Evolutionary conservation across 75 land plant genomes (phyloP), one percentile per base, ranked within the genome.

Genomic region (Sequoia sempervirens): DNA sequence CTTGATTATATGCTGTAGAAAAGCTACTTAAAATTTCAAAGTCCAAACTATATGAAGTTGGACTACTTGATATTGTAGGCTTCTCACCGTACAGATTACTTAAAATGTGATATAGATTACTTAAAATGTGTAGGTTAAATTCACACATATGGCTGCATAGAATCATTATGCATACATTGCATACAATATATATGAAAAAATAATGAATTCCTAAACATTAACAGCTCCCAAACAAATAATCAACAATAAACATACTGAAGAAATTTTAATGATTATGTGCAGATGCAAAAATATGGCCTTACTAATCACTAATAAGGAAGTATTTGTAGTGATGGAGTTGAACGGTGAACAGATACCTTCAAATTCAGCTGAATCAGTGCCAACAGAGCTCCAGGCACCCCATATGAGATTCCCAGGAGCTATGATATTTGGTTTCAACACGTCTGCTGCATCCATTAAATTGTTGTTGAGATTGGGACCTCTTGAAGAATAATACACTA

Each of bases 361-460:
- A 84, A 93, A 97, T 66, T 93, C 96, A 40, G 86, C 66, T 9
- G 96, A 91, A 61, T 96, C 99, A 1, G 86, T 87, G 8, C 94
- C 98, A 26, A 82, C 81, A 56, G 93, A 84, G 79, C 93, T 94
- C 99, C 99, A 97, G 46, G 98, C 99, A 82, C 91, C 94, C 99
- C 99, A 97, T 46, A 97, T 96, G 30, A 82, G 86, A 86, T 85
- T 88, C 3, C 99, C 99, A 56, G 99, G 99, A 81, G 98, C 98
- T 64, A 97, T 87, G 47, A 97, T 74, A 79, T 96, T 94, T 50
- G 99, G 99, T 88, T 97, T 97, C 87, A 96, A 18, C 47, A 97
- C 87, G 85, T 97, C 98, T 46, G 98, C 95, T 80, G 88, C 88
- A 82, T 89, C 86, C 54, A 94, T 85, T 80, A 83, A 85, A 61